A percentile compares a stretch with the other conserved stretches of the same genome.
Evolutionary conservation across 2,329 filamentous ascomycete species (phyloP).

Genomic region (Ceratocystis ficicola): DNA sequence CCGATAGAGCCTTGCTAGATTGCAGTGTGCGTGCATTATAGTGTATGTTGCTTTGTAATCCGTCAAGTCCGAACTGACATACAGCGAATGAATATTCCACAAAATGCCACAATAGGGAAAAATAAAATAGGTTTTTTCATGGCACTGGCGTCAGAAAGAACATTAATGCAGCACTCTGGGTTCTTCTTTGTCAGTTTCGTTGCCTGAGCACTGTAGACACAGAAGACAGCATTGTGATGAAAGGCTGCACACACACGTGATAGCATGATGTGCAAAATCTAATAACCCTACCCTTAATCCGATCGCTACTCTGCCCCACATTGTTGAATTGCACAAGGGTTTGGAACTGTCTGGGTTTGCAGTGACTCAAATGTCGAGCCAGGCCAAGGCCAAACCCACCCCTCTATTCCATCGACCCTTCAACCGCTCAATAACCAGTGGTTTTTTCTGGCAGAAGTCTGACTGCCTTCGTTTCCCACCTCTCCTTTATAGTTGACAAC

Average conservation of each 20-base stretch:
- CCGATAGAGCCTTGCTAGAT: background rate
- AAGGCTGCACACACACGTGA: too few relatives aligned
- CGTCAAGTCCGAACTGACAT: background rate
- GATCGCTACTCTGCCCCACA: background rate
- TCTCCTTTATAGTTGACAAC: background rate
- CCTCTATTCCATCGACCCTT: slow-evolving; percentile 1
- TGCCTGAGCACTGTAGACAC: background rate
- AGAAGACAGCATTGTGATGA: too few relatives aligned
- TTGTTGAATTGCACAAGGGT: background rate
- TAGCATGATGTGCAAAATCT: too few relatives aligned
- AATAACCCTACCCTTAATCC: too few relatives aligned
- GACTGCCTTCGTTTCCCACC: too few relatives aligned
- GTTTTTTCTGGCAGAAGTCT: background rate
- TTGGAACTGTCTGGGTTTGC: background rate
- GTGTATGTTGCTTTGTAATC: background rate
- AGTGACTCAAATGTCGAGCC: background rate
- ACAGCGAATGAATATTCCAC: background rate
- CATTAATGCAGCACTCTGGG: background rate
- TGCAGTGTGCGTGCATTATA: background rate
- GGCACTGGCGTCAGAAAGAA: background rate
- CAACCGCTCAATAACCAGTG: background rate
- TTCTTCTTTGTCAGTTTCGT: background rate
- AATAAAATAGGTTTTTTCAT: background rate
- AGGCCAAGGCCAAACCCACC: background rate
- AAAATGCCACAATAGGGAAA: background rate